phyloP scores from a whole-genome alignment of 2,329 filamentous ascomycete genomes.

The Ophiocordyceps robertsii region DNA sequence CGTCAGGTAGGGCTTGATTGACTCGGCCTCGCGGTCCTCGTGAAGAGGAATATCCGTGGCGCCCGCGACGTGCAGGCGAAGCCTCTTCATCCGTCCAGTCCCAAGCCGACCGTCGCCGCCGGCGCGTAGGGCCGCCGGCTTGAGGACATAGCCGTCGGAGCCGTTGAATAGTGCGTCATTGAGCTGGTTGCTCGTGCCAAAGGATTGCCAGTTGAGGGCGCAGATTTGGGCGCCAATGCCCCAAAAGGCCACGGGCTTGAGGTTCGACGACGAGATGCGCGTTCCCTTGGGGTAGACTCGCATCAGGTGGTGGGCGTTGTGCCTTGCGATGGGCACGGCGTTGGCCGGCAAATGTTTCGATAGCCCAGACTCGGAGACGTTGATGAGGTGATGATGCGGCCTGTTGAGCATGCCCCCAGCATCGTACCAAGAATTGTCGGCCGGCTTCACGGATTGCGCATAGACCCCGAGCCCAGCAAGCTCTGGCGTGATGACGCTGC shows the following conservation, averaged over 20 bases:
- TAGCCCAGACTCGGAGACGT: constrained; percentile 52
- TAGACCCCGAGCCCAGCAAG: constrained; percentile 54
- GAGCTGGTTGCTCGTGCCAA: constrained; percentile 50
- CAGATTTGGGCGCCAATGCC: constrained; percentile 54
- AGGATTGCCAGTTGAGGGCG: constrained; percentile 58
- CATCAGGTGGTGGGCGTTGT: constrained; percentile 57
- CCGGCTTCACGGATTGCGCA: constrained; percentile 55
- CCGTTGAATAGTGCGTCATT: constrained; percentile 56
- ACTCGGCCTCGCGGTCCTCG: constrained; percentile 31
- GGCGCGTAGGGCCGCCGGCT: constrained; percentile 43
- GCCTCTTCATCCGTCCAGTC: constrained; percentile 30
- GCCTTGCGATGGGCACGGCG: constrained; percentile 33
- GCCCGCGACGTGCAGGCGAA: constrained; percentile 47
- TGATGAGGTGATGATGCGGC: constrained; percentile 54
- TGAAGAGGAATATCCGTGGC: constrained; percentile 48
- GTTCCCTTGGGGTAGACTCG: constrained; percentile 57
- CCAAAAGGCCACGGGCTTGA: constrained; percentile 52
- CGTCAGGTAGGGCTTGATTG: constrained; percentile 51
- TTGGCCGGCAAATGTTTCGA: constrained; percentile 33
- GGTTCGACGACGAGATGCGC: constrained; percentile 51
- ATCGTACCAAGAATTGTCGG: constrained; percentile 52
- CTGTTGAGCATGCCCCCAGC: constrained; percentile 33
- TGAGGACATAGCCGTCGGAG: constrained; percentile 52
- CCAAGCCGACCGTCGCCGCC: constrained; percentile 38
- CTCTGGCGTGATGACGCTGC: constrained; percentile 45